Evolutionary conservation across 495 filamentous ascomycete genomes (phyloP), one percentile per base, ranked within the genome.

Genomic region (Pyrenopolyporus hunteri): DNA sequence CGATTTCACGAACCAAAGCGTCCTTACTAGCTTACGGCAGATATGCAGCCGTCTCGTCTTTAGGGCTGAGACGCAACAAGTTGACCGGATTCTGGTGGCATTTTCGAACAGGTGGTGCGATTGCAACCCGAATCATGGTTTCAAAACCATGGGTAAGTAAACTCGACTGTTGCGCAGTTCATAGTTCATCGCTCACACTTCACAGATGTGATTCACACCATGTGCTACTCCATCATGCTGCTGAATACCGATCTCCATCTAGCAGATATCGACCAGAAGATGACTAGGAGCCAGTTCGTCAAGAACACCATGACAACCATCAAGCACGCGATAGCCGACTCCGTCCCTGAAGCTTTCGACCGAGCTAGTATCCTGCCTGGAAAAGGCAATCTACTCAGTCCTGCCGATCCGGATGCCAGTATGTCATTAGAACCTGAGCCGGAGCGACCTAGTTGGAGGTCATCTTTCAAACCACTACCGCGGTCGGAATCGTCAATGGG

Each of bases 291-390:
- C 62, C 92, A 97, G 68, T 99, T 97, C 70, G 83, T 98, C 70
- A 95, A 94, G 74, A 99, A 99, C 66, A 98, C 94, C 8, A 87
- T 97, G 82, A 88, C 91, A 4, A 97, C 93, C 2, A 87, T 98
- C 46, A 85, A 85, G 25, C 84, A 89, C 49, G 87, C 91, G 20
- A 84, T 90, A 32, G 75, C 81, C 28, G 91, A 95, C 54, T 82
- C 86, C 19, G 83, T 80, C 6, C 85, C 88, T 2, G 85, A 90
- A 49, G 83, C 77, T 6, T 88, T 87, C 61, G 86, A 90, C 25
- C 73, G 63, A 69, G 78, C 66, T 66, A 81, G 67, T 69, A 80
- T 73, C 50, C 74, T 74, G 8, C 68, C 73, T 2, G 75, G 76
- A 17, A 79, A 75, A 58, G 66, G 64, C 19, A 44, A 35, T 5